These are phyloP conservation scores for Botrytis porri DNA, from an alignment of 2,329 filamentous ascomycete species.

Conservation along the genomic window DNA sequence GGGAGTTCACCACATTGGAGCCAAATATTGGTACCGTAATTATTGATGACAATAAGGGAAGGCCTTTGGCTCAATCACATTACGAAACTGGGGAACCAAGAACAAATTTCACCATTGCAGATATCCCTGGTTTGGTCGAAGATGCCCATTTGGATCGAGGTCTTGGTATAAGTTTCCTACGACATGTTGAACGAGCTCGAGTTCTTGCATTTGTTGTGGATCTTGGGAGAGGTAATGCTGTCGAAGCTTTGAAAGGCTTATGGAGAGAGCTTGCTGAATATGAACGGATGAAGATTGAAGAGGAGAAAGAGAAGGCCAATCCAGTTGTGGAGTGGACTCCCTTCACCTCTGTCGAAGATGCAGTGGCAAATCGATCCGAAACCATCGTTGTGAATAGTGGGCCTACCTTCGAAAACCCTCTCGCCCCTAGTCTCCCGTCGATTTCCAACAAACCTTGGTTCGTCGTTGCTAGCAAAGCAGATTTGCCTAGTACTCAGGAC, in stretches of 20 bases:
- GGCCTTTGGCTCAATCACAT: conserved; percentile 51
- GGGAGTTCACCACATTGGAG: conserved; percentile 94
- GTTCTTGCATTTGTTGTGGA: conserved; percentile 94
- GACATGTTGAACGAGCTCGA: conserved; percentile 90
- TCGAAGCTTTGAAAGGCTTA: conserved; percentile 72
- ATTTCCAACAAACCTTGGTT: conserved; percentile 97
- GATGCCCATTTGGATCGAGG: conserved; percentile 90
- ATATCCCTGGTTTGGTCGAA: conserved; percentile 91
- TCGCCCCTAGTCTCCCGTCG: conserved; percentile 30
- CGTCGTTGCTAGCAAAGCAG: conserved; percentile 90
- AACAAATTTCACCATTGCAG: conserved; percentile 86
- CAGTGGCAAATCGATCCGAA: conserved; percentile 34
- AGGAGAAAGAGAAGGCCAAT: conserved; percentile 67
- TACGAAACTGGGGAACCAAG: conserved; percentile 54
- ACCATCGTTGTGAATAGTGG: conserved; percentile 33
- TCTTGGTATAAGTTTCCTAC: conserved; percentile 84
- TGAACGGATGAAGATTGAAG: conserved; percentile 63
- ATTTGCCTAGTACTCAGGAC: conserved; percentile 72
- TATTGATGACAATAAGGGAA: conserved; percentile 79
- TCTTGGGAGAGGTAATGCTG: conserved; percentile 73
- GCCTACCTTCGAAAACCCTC: conserved; percentile 30
- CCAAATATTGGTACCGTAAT: conserved; percentile 96
- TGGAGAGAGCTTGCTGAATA: conserved; percentile 93
- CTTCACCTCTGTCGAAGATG: conserved; percentile 44
- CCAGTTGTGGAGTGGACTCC: conserved; percentile 58